A percentile compares a stretch with the other conserved stretches of the same genome.
phyloP scores from a whole-genome alignment of 805 yeast genomes.

The Candida schatavii region DNA sequence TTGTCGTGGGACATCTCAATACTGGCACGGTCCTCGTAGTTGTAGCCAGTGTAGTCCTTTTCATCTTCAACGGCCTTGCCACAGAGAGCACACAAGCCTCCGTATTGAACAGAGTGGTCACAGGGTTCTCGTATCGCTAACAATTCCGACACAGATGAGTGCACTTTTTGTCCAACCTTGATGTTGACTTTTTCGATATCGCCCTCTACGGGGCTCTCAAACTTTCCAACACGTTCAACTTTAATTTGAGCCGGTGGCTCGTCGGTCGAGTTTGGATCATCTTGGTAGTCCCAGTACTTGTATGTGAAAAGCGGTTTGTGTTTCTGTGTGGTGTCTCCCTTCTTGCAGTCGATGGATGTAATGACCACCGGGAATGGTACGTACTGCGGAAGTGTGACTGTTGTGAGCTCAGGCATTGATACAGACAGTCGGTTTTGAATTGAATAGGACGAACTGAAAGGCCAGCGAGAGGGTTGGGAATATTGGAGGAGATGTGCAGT shows the following conservation, averaged over 20 bases:
- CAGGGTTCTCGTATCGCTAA: constrained; percentile 75
- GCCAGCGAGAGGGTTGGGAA: too few species aligned
- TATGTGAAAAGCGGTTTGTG: constrained; percentile 58
- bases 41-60: constrained; percentile 70
- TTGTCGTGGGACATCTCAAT: constrained; percentile 89
- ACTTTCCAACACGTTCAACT: constrained; percentile 70
- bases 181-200: constrained; percentile 50
- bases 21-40: constrained; percentile 71
- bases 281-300: constrained; percentile 65
- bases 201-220: constrained; percentile 84
- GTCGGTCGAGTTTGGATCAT: constrained; percentile 48
- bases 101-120: constrained; percentile 88
- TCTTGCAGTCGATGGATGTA: constrained; percentile 43
- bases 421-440: too few species aligned
- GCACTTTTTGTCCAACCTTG: constrained; percentile 58
- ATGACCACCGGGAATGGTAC: constrained; percentile 69
- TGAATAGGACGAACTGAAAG: too few species aligned
- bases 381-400: constrained; percentile 55
- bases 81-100: constrained; percentile 92
- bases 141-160: constrained; percentile 43
- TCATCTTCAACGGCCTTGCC: constrained; percentile 72
- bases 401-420: constrained; percentile 41
- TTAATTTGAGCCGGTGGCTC: constrained; percentile 43
- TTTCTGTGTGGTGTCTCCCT: constrained; percentile 47
- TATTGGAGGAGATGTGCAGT: too few species aligned